phyloP scores from a whole-genome alignment of 441 rosid genomes.

The Populus tomentosa region DNA sequence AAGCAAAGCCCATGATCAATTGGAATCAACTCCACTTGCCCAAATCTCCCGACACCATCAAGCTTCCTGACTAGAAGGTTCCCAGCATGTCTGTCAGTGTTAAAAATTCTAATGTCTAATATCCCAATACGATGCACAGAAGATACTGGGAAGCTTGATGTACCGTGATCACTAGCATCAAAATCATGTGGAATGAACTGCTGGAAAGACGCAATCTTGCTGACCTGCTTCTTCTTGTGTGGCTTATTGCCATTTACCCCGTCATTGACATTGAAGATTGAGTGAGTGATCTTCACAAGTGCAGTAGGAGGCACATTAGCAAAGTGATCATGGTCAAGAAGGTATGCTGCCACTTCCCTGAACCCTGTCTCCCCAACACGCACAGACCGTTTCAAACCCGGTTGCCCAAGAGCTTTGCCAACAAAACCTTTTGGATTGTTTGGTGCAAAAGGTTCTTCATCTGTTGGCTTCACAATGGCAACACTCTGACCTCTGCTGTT shows the following conservation, averaged over 20 bases:
- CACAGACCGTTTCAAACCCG: conserved; percentile 48
- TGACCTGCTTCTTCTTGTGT: conserved; percentile 36
- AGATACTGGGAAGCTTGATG: conserved; percentile 49
- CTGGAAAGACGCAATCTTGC: conserved; percentile 53
- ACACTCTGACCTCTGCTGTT: conserved; percentile 38
- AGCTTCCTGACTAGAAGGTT: conserved; percentile 49
- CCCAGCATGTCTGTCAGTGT: conserved; percentile 55
- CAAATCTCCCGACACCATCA: conserved; percentile 38
- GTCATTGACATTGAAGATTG: conserved; percentile 43
- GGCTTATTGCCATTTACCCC: conserved; percentile 37
- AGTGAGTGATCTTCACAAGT: conserved; percentile 50
- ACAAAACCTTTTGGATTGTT: conserved; percentile 56
- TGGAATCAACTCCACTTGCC: conserved; percentile 46
- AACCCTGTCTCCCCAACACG: conserved; percentile 53
- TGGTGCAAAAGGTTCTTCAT: conserved; percentile 56
- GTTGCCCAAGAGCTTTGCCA: conserved; percentile 53
- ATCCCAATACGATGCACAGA: conserved; percentile 52
- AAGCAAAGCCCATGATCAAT: conserved; percentile 58
- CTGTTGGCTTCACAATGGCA: conserved; percentile 53
- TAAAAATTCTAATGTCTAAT: conserved; percentile 41
- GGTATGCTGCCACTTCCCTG: conserved; percentile 54
- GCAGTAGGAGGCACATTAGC: conserved; percentile 54
- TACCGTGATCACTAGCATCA: conserved; percentile 56
- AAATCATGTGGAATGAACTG: conserved; percentile 50
- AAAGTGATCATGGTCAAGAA: conserved; percentile 38